These are phyloP conservation scores for Fusarium floridanum DNA, from an alignment of 2,329 filamentous ascomycete species.

Conservation along the genomic window DNA sequence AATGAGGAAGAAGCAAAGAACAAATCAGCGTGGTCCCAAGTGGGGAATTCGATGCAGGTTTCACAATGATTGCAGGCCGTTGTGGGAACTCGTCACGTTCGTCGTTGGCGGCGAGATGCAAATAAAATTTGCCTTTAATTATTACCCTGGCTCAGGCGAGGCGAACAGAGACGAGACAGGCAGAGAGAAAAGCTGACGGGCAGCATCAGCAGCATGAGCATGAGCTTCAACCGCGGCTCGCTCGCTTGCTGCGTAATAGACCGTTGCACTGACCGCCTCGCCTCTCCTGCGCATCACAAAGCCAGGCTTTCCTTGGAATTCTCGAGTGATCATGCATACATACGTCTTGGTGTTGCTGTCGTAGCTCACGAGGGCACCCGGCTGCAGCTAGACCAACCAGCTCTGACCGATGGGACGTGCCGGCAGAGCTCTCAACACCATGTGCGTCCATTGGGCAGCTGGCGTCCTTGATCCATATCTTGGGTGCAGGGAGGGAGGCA, in stretches of 20 bases:
- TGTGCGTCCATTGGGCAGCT: constrained; percentile 28
- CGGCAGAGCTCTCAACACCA: constrained; percentile 7
- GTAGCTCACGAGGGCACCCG: constrained; percentile 44
- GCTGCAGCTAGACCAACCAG: constrained; percentile 27
- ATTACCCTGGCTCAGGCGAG: background rate
- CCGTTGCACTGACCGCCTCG: constrained; percentile 31
- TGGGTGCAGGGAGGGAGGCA: constrained; percentile 25
- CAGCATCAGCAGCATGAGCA: background rate
- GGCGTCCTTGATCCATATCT: constrained; percentile 31
- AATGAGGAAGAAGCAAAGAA: constrained; percentile 21
- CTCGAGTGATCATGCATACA: constrained; percentile 34
- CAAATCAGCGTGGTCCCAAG: constrained; percentile 13
- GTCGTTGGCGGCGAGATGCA: constrained; percentile 11
- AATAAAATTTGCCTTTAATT: constrained; percentile 30
- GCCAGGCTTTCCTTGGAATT: constrained; percentile 28
- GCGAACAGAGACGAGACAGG: background rate
- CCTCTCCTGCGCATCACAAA: constrained; percentile 5
- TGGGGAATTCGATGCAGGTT: constrained; percentile 32
- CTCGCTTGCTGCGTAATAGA: constrained; percentile 12
- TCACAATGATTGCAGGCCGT: constrained; percentile 19
- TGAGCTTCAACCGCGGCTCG: constrained; percentile 22
- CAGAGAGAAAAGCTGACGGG: background rate
- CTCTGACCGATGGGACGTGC: constrained; percentile 24
- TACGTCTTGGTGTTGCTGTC: constrained; percentile 26
- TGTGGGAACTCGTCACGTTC: constrained; percentile 26